Evolutionary conservation across 768 basidiomycete genomes (phyloP), one percentile per base, ranked within the genome.

Genomic region (Boletus pseudo-olivaceus): DNA sequence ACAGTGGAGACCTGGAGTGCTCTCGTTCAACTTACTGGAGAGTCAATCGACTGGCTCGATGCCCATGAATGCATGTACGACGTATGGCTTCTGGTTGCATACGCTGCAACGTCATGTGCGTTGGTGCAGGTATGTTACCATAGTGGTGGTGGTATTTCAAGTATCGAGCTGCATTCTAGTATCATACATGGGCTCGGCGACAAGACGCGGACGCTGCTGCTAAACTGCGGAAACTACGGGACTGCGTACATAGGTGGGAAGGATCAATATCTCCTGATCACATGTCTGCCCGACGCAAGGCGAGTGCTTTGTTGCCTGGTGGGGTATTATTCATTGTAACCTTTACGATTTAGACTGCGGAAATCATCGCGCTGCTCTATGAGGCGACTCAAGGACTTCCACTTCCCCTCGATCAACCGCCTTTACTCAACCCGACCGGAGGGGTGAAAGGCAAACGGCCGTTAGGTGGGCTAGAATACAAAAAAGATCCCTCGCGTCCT

Each of bases 201-300:
- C 82, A 87, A 62, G 93, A 96, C 62, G 72, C 77, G 5, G 82
- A 83, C 7, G 91, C 93, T 5, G 82, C 85, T 51, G 76, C 76
- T 17, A 88, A 88, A 61, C 76, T 98, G 50, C 83, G 82, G 61
- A 85, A 87, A 68, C 73, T 97, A 49, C 84, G 88, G 23, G 93
- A 96, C 67, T 90, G 87, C 51, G 86, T 94, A 14, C 78, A 85
- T 54, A 78, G 87, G 55, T 98, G 94, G 93, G 95, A 96, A 70
- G 82, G 78, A 51, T 81, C 89, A 1, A 80, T 94, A 54, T 90
- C 88, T 55, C 87, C 90, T 45, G 94, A 97, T 60, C 94, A 98
- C 72, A 95, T 95, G 92, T 92, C 90, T 39, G 86, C 90, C 19
- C 82, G 93, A 73, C 84, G 93, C 59, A 96, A 96, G 86, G 92